These are phyloP conservation scores for Rubroboletus pulcherrimus DNA, from an alignment of 768 basidiomycete species.

Conservation along the genomic window DNA sequence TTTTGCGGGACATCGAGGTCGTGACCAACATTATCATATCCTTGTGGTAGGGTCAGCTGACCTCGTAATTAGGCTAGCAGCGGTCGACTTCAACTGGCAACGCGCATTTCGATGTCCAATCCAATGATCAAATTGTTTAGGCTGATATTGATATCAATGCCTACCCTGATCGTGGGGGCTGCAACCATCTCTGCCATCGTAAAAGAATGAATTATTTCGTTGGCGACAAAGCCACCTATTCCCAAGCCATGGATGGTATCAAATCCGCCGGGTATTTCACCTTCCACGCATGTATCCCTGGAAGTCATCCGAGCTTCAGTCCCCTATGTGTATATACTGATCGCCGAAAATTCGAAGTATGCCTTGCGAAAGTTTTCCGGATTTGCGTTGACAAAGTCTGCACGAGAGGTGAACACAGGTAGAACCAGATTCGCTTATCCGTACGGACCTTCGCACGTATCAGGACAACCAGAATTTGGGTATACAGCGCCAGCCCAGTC, in stretches of 20 bases:
- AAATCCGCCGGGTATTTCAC: slow-evolving; percentile 3
- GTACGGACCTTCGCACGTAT: slow-evolving; percentile 48
- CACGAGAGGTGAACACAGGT: background rate
- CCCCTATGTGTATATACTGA: slow-evolving; percentile 47
- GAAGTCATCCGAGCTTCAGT: background rate
- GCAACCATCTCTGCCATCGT: background rate
- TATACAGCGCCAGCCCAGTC: slow-evolving; percentile 55
- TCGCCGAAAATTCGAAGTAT: slow-evolving; percentile 65
- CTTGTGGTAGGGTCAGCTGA: slow-evolving; percentile 9
- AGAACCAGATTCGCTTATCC: background rate
- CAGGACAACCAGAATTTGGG: slow-evolving; percentile 47
- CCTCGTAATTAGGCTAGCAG: background rate
- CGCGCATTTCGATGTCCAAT: background rate
- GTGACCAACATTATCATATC: background rate
- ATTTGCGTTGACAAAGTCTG: slow-evolving; percentile 43
- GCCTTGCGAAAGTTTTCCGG: slow-evolving; percentile 64
- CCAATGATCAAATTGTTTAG: background rate
- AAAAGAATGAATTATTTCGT: background rate
- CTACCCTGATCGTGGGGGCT: background rate
- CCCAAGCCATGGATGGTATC: slow-evolving; percentile 5
- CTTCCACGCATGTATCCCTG: background rate
- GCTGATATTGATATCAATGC: background rate
- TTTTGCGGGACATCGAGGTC: slow-evolving; percentile 12
- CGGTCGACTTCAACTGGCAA: background rate
- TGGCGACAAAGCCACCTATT: background rate